Base-by-base conservation (phyloP, 2,329 filamentous ascomycete genomes). In the Fusarium liriodendri region DNA sequence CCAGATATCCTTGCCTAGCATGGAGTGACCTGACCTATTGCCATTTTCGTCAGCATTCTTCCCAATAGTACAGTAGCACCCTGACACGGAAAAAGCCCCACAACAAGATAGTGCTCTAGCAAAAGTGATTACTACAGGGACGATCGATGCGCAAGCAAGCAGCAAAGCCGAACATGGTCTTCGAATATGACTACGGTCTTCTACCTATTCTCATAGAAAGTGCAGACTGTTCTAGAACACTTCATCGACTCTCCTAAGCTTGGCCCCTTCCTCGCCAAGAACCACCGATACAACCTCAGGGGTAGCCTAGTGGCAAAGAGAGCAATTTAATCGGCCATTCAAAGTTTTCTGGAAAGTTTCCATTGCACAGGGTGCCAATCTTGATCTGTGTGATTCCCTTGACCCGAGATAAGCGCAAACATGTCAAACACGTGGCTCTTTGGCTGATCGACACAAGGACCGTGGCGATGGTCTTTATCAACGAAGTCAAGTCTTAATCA, bases 111-210 rank as follows among this genome's bases (percentile, higher is more conserved):
- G 25, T n/a, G 16, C 10, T 8, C 10, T 52, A 52, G 16, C 47
- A 13, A 10, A 5, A 9, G 5, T 5, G 3, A 4, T 6, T 6
- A n/a, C 3, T 3, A 50, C 16, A 1, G 2, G 40, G 13, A 8
- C 2, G 16, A 27, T 27, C 42, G 5, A 16, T 7, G 42, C 14
- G 14, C 14, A 27, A 25, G 42, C 22, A 27, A 40, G 8, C 9
- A 42, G 18, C 16, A 7, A 38, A 18, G 2, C 37, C 7, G 37
- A 18, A 16, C 8, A 38, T 38, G 4, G 22, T 47, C 20, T 22
- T 47, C 22, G 8, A 47, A 47, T 47, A 8, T 8, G 14, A 47
- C 22, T 7, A 10, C 22, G 25, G 25, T 25, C 25, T 25, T 25
- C 25, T 25, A 25, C 25, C 25, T 25, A 25, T 25, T 25, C 25